Percentiles rank a stretch among this genome's conserved stretches.
Evolutionary conservation across 2,329 filamentous ascomycete species (phyloP).

Genomic region (Orbilia oligospora): DNA sequence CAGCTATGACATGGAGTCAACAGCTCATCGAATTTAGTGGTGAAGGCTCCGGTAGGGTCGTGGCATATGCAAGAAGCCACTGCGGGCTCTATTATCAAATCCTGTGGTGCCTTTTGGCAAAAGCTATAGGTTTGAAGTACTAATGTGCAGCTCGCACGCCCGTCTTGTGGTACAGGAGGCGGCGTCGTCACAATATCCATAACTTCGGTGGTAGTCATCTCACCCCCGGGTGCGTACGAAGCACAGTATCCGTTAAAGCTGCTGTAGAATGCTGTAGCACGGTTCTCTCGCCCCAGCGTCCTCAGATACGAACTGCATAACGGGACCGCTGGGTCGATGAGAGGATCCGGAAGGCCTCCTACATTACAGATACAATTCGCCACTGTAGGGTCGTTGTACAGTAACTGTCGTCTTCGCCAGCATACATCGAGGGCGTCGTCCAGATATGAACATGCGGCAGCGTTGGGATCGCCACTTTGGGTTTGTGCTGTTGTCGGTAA

Average conservation of each 20-base stretch:
- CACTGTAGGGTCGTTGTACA: conserved; percentile 39
- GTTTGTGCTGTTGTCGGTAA: conserved; percentile 32
- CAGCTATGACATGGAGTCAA: conserved; percentile 42
- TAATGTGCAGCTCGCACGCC: conserved; percentile 22
- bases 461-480: conserved; percentile 18
- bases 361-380: conserved; percentile 50
- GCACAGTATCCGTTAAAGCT: conserved; percentile 54
- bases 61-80: conserved; percentile 55
- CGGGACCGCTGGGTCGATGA: conserved; percentile 40
- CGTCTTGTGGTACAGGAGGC: background rate
- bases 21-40: conserved; percentile 44
- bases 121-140: conserved; percentile 27
- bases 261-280: conserved; percentile 35
- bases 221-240: conserved; percentile 28
- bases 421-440: conserved; percentile 41
- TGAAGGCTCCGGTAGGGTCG: conserved; percentile 31
- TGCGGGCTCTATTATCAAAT: conserved; percentile 45
- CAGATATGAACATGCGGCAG: conserved; percentile 33
- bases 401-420: conserved; percentile 27
- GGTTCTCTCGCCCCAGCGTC: conserved; percentile 1
- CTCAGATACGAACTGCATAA: conserved; percentile 39
- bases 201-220: background rate
- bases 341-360: conserved; percentile 38
- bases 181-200: conserved; percentile 12
- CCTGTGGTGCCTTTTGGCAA: conserved; percentile 40